phyloP scores from a whole-genome alignment of 345 rosid species.

The Erysimum cheiranthoides region DNA sequence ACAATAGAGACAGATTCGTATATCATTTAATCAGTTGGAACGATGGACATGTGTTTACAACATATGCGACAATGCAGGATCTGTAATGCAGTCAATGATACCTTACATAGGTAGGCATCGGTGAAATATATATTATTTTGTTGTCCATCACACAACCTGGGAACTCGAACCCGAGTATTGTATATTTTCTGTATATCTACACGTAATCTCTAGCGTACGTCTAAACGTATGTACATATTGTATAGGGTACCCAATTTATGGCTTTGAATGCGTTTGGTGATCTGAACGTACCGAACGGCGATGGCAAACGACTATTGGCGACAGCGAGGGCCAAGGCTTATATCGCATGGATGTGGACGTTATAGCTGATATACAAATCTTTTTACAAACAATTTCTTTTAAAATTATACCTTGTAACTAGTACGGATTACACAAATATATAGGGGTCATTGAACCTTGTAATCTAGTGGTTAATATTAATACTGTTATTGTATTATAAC shows the following conservation, averaged over 20 bases:
- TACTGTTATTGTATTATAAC: neutral
- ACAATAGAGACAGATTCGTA: constrained; percentile 29
- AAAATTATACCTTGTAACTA: neutral
- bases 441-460: neutral
- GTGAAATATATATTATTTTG: constrained; percentile 30
- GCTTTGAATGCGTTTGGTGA: constrained; percentile 34
- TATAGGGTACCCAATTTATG: constrained; percentile 1
- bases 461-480: neutral
- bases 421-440: too few relatives aligned
- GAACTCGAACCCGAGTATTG: constrained; percentile 34
- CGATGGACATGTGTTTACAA: constrained; percentile 44
- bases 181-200: neutral
- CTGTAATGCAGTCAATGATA: constrained; percentile 41
- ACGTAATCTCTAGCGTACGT: constrained; percentile 33
- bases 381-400: neutral
- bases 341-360: constrained; percentile 20
- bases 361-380: neutral
- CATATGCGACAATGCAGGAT: constrained; percentile 48
- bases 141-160: constrained; percentile 27
- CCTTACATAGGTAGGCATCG: constrained; percentile 22
- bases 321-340: constrained; percentile 27
- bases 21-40: constrained; percentile 34
- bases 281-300: constrained; percentile 17
- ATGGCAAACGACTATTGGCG: constrained; percentile 34
- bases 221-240: constrained; percentile 10